Evolutionary conservation across 225 moss, liverwort and hornwort species (phyloP).

Genomic region (Lunularia cruciata): DNA sequence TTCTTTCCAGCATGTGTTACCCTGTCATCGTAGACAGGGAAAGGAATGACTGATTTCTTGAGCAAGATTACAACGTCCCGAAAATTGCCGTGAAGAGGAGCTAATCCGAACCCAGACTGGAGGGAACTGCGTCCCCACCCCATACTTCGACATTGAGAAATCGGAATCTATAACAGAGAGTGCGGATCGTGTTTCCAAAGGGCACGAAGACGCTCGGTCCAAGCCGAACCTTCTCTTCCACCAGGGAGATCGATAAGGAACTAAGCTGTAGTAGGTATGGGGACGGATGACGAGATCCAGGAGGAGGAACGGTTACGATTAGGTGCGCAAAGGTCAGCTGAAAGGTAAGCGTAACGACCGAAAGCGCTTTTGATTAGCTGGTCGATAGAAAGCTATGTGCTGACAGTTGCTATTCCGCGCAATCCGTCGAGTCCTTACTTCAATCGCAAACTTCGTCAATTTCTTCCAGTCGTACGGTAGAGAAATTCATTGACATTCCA

Average conservation of each 20-base stretch:
- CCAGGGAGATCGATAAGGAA: background rate
- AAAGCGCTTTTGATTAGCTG: background rate
- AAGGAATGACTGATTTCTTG: too few relatives aligned
- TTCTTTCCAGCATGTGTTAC: background rate
- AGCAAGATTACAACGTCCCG: too few relatives aligned
- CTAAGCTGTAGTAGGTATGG: background rate
- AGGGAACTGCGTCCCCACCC: too few relatives aligned
- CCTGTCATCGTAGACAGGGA: background rate
- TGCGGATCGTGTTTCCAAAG: too few relatives aligned
- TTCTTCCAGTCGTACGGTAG: background rate
- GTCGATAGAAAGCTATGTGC: background rate
- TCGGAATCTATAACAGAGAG: too few relatives aligned
- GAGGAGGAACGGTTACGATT: constrained; percentile 14
- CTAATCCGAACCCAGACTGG: too few relatives aligned
- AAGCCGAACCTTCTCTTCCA: too few relatives aligned
- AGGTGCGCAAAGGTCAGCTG: constrained; percentile 17
- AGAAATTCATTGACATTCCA: too few relatives aligned
- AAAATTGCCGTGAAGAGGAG: too few relatives aligned
- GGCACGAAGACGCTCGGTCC: too few relatives aligned
- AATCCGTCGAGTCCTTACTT: background rate
- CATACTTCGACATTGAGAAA: too few relatives aligned
- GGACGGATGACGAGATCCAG: background rate
- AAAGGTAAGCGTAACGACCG: constrained; percentile 11
- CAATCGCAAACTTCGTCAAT: background rate
- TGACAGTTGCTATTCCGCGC: constrained; percentile 10